Base-by-base conservation (phyloP, 176 grass and related monocot genomes). In the Puya raimondii region DNA sequence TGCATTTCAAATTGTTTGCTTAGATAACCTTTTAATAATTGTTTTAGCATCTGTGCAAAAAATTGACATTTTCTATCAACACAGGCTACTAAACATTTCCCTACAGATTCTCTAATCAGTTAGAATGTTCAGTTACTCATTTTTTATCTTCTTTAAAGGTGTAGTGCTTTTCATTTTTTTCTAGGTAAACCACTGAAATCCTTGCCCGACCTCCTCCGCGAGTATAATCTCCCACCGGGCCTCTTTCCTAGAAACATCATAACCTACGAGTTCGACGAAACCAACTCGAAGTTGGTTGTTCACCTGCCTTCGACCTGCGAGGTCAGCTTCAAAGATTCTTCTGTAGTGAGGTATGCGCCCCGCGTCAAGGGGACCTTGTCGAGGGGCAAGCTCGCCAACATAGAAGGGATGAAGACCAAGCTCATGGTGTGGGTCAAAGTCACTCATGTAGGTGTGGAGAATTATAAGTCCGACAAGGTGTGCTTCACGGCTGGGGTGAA, bases 401-500 rank as follows among this genome's bases (percentile, higher is more conserved):
- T 93, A 9, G 94, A 99, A 67, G 94, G 94, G 49, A 86, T 99
- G 87, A 99, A 99, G 76, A 93, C 89, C 18, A 93, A 99, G 69
- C 67, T 90, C 21, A 71, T 99, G 6, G 87, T 99, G 56, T 93
- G 89, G 94, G 89, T 99, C 61, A 99, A 93, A 79, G 94, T 99
- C 52, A 85, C 94, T 6, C 79, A 72, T 33, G 75, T 93, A 11
- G 76, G 72, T 68, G 11, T 93, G 4, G 94, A 99, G 72, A 91
- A 76, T 80, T 90, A 86, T 76, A 86, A 91, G 71, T 93, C 89
- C 1, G 94, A 93, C 82, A 97, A 93, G 84, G 53, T 99, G 13
- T 78, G 85, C 80, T 93, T 99, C 90, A 84, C 86, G 11, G 94
- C 89, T 3, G 87, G 94, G 1, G 89, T 99, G 84, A 99, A 99